Conservation (phyloP, 2,329 filamentous ascomycete species). For the Elsinoe arachidis region DNA sequence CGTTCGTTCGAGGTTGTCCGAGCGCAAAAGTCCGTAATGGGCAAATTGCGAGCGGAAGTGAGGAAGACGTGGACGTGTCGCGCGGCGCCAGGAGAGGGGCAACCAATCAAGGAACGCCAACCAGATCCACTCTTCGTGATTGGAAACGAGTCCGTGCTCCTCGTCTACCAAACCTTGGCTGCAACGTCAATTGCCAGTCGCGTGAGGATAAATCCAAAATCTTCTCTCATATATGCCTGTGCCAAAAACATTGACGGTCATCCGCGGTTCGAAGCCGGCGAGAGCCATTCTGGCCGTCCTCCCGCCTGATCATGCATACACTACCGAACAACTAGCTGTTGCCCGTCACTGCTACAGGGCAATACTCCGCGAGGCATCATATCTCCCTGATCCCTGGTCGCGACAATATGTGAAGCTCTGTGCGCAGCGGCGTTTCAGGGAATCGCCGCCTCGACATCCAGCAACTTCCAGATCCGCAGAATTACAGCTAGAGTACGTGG, state of each 20-base stretch:
- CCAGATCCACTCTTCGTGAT: not conserved
- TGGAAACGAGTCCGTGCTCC: not conserved
- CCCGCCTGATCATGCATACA: not conserved
- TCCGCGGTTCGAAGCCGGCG: not conserved
- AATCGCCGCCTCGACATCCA: too few relatives aligned
- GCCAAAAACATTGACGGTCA: not conserved
- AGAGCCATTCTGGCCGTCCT: not conserved
- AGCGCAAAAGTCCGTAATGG: slow-evolving; percentile 4
- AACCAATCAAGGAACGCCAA: not conserved
- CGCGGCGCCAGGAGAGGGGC: slow-evolving; percentile 3
- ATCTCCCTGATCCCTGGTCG: slow-evolving; percentile 4
- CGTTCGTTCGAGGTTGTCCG: slow-evolving; percentile 7
- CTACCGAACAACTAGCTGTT: not conserved
- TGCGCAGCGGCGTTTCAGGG: not conserved
- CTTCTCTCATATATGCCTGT: not conserved
- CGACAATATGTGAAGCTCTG: not conserved
- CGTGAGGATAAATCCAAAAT: too few relatives aligned
- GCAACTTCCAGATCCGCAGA: not conserved
- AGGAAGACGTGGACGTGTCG: slow-evolving; percentile 11
- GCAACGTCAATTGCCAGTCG: not conserved
- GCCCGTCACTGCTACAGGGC: not conserved
- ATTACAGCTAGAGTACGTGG: not conserved
- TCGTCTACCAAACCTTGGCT: not conserved
- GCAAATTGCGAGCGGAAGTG: not conserved
- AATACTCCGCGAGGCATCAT: slow-evolving; percentile 6